These are phyloP conservation scores for Neoarthrinium moseri DNA, from an alignment of 2,329 filamentous ascomycete genomes.

Conservation along the genomic window DNA sequence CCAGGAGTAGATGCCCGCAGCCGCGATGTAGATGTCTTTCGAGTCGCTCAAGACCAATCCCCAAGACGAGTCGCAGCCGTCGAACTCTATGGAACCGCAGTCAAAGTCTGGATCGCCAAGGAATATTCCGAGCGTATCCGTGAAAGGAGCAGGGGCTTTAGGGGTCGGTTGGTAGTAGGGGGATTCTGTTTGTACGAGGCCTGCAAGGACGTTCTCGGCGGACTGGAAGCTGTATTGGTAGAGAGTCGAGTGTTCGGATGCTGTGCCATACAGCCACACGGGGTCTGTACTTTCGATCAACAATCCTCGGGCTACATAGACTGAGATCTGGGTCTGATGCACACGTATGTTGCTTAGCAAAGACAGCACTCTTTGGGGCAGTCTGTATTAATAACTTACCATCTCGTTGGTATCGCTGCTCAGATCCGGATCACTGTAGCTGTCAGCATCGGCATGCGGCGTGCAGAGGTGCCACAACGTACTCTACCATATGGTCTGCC, in stretches of 20 bases:
- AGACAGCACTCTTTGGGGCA: too few species aligned
- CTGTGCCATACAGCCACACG: slow-evolving; percentile 64
- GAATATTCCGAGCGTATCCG: neutral
- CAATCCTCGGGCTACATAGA: too few species aligned
- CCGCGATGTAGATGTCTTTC: slow-evolving; percentile 1
- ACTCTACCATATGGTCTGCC: slow-evolving; percentile 69
- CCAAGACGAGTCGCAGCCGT: slow-evolving; percentile 1
- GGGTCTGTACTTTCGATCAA: too few species aligned
- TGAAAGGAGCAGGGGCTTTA: slow-evolving; percentile 12
- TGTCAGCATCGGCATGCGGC: too few species aligned
- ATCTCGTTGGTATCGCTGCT: too few species aligned
- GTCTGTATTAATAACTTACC: too few species aligned
- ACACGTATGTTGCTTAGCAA: too few species aligned
- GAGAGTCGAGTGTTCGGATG: slow-evolving; percentile 30
- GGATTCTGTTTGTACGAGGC: slow-evolving; percentile 63
- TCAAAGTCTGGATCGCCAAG: neutral
- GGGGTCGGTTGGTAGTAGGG: slow-evolving; percentile 63
- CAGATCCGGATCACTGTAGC: too few species aligned
- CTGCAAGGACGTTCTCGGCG: slow-evolving; percentile 62
- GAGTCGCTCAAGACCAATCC: neutral
- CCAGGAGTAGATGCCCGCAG: slow-evolving; percentile 3
- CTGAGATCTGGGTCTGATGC: too few species aligned
- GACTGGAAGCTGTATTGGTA: slow-evolving; percentile 64
- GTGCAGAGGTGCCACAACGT: too few species aligned
- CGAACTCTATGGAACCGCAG: neutral